Conservation (phyloP, 2,329 filamentous ascomycete species). For the Talaromyces funiculosus region DNA sequence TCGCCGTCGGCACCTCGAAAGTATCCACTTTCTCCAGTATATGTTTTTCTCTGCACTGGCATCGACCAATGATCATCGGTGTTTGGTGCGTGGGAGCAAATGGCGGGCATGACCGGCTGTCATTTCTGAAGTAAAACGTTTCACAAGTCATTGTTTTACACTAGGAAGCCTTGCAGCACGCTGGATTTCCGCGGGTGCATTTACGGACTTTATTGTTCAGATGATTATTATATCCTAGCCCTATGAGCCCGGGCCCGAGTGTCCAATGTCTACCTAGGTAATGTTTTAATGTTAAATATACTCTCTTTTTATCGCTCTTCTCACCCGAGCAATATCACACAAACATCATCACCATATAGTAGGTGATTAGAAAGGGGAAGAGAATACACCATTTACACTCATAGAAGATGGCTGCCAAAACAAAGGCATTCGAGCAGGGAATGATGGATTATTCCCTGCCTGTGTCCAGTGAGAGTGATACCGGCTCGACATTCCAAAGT, state of each 20-base stretch:
- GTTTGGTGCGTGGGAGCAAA: neutral
- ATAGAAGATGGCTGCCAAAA: constrained; percentile 10
- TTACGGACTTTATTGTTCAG: neutral
- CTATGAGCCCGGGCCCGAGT: neutral
- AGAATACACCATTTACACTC: neutral
- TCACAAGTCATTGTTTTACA: neutral
- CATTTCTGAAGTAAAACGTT: neutral
- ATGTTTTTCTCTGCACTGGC: neutral
- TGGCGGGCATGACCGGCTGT: neutral
- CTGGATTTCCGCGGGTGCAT: constrained; percentile 7
- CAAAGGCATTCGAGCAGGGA: neutral
- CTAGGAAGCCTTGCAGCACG: neutral
- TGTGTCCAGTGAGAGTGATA: constrained; percentile 1
- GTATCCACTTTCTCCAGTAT: neutral
- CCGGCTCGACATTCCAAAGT: neutral
- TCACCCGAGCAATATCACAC: neutral
- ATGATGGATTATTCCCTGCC: neutral
- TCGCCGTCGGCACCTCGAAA: neutral
- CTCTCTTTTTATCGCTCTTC: neutral
- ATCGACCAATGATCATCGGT: neutral
- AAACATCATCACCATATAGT: neutral
- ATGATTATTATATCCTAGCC: constrained; percentile 3
- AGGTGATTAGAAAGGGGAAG: neutral
- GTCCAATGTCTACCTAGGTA: neutral
- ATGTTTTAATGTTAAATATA: too few species aligned